Conservation (phyloP, 768 basidiomycete species). For the Hortiboletus flavorubellus region DNA sequence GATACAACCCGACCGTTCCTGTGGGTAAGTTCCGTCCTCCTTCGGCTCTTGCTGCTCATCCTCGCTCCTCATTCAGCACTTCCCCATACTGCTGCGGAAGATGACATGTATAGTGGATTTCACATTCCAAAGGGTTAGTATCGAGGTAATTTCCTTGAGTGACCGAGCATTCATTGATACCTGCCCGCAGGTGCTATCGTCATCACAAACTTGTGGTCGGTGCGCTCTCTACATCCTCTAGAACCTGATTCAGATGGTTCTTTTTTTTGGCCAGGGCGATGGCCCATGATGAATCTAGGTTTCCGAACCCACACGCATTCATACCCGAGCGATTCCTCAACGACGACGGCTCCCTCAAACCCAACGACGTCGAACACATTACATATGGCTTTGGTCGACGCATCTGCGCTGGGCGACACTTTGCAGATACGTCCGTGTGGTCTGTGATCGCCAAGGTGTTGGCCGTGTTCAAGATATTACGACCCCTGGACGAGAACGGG, state of each 20-base stretch:
- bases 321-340: slow-evolving; percentile 40
- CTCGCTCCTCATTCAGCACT: slow-evolving; percentile 7
- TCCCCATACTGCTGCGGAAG: slow-evolving; percentile 32
- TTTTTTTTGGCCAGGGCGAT: slow-evolving; percentile 7
- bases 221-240: too few species aligned
- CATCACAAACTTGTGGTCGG: slow-evolving; percentile 7
- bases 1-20: background rate
- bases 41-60: background rate
- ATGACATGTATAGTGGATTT: slow-evolving; percentile 34
- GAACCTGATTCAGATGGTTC: too few species aligned
- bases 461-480: background rate
- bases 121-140: background rate
- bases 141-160: background rate
- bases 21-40: background rate
- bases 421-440: slow-evolving; percentile 22
- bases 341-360: slow-evolving; percentile 16
- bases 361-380: slow-evolving; percentile 6
- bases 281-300: slow-evolving; percentile 26
- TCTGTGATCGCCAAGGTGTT: slow-evolving; percentile 9
- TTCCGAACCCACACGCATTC: slow-evolving; percentile 34
- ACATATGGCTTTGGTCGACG: slow-evolving; percentile 27
- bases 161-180: background rate
- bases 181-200: slow-evolving; percentile 2
- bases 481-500: slow-evolving; percentile 1
- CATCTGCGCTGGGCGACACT: slow-evolving; percentile 22